Conservation (phyloP, 2,329 filamentous ascomycete genomes). For the Paramyrothecium sp. region DNA sequence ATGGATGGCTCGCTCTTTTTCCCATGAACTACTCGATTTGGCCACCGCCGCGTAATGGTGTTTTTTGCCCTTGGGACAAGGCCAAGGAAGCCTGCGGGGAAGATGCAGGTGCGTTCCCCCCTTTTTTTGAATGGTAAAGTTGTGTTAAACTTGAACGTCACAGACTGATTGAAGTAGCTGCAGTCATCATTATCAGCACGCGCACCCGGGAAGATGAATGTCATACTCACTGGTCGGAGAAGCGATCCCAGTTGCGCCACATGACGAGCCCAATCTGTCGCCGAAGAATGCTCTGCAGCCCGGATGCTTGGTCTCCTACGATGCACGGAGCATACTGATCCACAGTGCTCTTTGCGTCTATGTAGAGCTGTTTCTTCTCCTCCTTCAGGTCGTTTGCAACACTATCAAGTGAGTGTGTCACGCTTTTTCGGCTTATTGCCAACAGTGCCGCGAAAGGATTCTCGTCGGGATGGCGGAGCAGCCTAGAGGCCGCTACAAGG, state of each 20-base stretch:
- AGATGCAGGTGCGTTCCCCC: constrained; percentile 1
- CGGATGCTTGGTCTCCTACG: not conserved
- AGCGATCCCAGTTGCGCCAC: constrained; percentile 22
- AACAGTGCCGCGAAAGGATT: constrained; percentile 23
- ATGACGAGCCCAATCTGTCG: constrained; percentile 16
- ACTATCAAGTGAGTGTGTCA: not conserved
- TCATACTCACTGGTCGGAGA: constrained; percentile 13
- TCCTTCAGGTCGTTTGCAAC: not conserved
- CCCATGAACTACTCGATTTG: constrained; percentile 15
- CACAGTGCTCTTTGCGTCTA: constrained; percentile 3
- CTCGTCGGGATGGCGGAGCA: constrained; percentile 18
- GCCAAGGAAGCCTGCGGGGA: constrained; percentile 14
- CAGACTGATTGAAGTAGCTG: constrained; percentile 8
- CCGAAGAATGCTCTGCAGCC: constrained; percentile 3
- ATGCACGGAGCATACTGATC: constrained; percentile 17
- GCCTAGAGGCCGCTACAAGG: not conserved
- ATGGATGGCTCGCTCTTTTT: constrained; percentile 6
- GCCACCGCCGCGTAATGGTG: constrained; percentile 17
- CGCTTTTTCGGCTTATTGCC: constrained; percentile 5
- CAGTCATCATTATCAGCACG: not conserved
- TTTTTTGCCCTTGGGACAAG: constrained; percentile 14
- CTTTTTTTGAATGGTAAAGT: not conserved
- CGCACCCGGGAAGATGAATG: not conserved
- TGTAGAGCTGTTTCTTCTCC: constrained; percentile 5
- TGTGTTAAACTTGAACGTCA: constrained; percentile 2